Percentiles rank a stretch among this genome's conserved stretches.
Evolutionary conservation across 345 rosid species (phyloP).

Genomic region (Linum usitatissimum): DNA sequence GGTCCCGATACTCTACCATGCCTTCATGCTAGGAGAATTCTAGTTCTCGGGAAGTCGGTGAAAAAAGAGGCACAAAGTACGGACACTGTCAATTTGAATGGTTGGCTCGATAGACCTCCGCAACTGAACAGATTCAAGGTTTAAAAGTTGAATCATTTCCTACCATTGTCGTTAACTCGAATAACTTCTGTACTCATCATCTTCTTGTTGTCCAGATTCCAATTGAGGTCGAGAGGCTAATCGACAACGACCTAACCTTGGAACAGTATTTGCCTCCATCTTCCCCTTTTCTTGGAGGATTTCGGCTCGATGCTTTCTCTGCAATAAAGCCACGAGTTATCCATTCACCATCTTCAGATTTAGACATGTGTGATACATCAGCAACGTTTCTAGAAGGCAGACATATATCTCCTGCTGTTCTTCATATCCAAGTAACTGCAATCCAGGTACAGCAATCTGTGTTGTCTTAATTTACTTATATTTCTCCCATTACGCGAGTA

Average conservation of each 20-base stretch:
- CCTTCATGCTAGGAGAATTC: constrained; percentile 75
- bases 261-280: constrained; percentile 72
- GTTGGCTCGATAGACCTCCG: constrained; percentile 74
- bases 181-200: constrained; percentile 2
- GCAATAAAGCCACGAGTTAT: constrained; percentile 71
- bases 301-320: constrained; percentile 72
- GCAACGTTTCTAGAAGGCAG: constrained; percentile 62
- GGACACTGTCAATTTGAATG: constrained; percentile 46
- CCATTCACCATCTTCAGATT: constrained; percentile 68
- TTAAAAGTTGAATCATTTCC: constrained; percentile 1
- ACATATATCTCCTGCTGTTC: constrained; percentile 64
- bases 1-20: constrained; percentile 53
- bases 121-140: constrained; percentile 83
- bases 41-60: constrained; percentile 57
- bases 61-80: constrained; percentile 36
- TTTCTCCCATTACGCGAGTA: not conserved
- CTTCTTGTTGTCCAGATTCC: constrained; percentile 45
- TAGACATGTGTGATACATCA: constrained; percentile 46
- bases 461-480: not conserved
- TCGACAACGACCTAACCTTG: constrained; percentile 57
- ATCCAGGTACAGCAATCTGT: constrained; percentile 44
- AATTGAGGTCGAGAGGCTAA: constrained; percentile 57
- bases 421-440: constrained; percentile 70
- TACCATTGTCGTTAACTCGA: too few relatives aligned
- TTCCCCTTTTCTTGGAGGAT: constrained; percentile 72